Conservation (phyloP, 345 rosid genomes). For the Hypericum perforatum region DNA sequence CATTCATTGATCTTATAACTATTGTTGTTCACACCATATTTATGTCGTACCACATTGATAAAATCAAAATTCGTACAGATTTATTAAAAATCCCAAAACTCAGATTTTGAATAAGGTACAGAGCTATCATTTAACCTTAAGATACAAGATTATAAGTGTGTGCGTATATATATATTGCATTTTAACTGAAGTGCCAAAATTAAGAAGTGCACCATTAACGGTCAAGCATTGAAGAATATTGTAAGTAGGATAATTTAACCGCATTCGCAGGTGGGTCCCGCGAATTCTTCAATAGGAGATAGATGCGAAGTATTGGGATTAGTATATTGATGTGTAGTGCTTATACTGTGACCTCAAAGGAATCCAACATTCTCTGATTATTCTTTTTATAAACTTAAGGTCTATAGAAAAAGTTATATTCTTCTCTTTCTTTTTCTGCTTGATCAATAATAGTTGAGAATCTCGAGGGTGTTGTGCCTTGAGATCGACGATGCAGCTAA, state of each 20-base stretch:
- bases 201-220: slow-evolving; percentile 16
- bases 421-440: slow-evolving; percentile 8
- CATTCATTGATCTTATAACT: too few relatives aligned
- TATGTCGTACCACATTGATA: too few relatives aligned
- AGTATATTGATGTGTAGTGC: slow-evolving; percentile 19
- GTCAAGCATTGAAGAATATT: slow-evolving; percentile 20
- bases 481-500: too few relatives aligned
- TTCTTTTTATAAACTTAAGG: slow-evolving; percentile 3
- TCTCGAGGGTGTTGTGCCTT: slow-evolving; percentile 26
- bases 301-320: slow-evolving; percentile 13
- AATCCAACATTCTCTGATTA: slow-evolving; percentile 48
- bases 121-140: too few relatives aligned
- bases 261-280: slow-evolving; percentile 19
- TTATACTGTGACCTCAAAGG: slow-evolving; percentile 23
- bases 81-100: too few relatives aligned
- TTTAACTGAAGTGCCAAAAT: too few relatives aligned
- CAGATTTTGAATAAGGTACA: too few relatives aligned
- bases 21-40: too few relatives aligned
- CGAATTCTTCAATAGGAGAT: slow-evolving; percentile 1
- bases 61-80: too few relatives aligned
- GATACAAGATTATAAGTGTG: too few relatives aligned
- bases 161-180: too few relatives aligned
- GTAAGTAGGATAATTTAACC: slow-evolving; percentile 5
- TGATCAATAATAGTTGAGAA: slow-evolving; percentile 24
- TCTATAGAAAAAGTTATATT: slow-evolving; percentile 13